Base-by-base conservation (phyloP, 2,329 filamentous ascomycete genomes). In the Nothomitra cinnamomea region DNA sequence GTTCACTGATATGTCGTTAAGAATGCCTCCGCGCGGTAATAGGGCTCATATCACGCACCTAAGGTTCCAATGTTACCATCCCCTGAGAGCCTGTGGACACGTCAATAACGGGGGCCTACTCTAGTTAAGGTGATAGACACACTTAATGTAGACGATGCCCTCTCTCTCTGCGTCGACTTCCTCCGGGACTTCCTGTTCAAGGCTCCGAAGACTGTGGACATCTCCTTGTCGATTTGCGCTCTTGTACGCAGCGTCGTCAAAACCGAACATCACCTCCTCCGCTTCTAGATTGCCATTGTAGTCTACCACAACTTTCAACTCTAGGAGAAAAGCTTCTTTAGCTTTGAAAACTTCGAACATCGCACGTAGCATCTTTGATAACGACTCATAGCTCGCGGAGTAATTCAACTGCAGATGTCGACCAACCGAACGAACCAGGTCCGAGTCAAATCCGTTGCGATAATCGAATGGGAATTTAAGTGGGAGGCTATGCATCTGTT, bases 131-230 rank as follows among this genome's bases (percentile, higher is more conserved):
- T 17, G 17, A 1, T 45, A 43, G 10, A 60, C 64, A 2, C 77
- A 73, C 60, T 78, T 82, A 58, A 94, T 76, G 64, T 89, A 94
- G 0, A 92, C 84, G 60, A 94, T 87, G 2, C 86, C 86, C 55
- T 81, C 71, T 55, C 76, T 73, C 62, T 83, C 81, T 1, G 78
- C 82, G 58, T 79, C 76, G 2, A 78, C 67, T 60, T 83, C 81
- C 50, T 73, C 72, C 0, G 72, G 65, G 8, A 78, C 73, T 60
- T 80, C 73, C 3, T 67, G 61, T 2, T 70, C 63, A 24, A 67
- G 66, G 56, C 72, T 22, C 10, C 80, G 72, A 12, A 82, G 67
- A 5, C 66, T 64, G 60, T 83, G 80, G 25, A 85, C 69, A 48
- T 78, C 75, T 41, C 69, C 65, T 56, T 85, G 80, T 1, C 82